These are phyloP conservation scores for Aspergillus floridensis DNA, from an alignment of 2,329 filamentous ascomycete genomes.

Conservation along the genomic window DNA sequence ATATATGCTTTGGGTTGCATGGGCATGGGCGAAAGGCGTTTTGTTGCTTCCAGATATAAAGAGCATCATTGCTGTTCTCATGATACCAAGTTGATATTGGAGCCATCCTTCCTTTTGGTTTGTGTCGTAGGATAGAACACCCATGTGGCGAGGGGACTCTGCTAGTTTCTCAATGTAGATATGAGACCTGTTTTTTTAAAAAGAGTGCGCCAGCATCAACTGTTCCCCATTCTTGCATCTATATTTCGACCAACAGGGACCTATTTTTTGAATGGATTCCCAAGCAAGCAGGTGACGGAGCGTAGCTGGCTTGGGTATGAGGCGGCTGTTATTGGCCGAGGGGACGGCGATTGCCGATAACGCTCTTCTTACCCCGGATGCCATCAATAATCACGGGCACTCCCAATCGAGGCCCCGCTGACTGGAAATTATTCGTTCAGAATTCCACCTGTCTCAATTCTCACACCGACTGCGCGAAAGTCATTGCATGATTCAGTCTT, in stretches of 20 bases:
- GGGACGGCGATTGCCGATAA: constrained; percentile 6
- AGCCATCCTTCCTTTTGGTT: not conserved
- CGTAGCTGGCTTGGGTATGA: constrained; percentile 2
- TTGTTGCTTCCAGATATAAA: constrained; percentile 20
- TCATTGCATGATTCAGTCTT: not conserved
- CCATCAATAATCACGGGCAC: not conserved
- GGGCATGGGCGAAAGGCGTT: constrained; percentile 40
- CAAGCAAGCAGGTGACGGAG: not conserved
- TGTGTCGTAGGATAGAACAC: not conserved
- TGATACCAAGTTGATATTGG: constrained; percentile 21
- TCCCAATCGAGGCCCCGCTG: not conserved
- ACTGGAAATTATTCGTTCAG: constrained; percentile 2
- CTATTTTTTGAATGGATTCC: too few relatives aligned
- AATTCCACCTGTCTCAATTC: not conserved
- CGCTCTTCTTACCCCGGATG: constrained; percentile 13
- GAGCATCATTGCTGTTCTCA: constrained; percentile 16
- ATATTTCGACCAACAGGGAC: not conserved
- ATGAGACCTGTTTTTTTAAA: not conserved
- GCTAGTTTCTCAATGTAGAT: not conserved
- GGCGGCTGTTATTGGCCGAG: constrained; percentile 13
- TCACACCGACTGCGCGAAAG: not conserved
- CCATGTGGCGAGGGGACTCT: not conserved
- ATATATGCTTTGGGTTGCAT: constrained; percentile 33
- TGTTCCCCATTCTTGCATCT: not conserved
- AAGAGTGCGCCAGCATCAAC: not conserved